Percentiles rank a stretch among this genome's conserved stretches.
Evolutionary conservation across 495 filamentous ascomycete species (phyloP).

Genomic region (Rusavskia elegans): DNA sequence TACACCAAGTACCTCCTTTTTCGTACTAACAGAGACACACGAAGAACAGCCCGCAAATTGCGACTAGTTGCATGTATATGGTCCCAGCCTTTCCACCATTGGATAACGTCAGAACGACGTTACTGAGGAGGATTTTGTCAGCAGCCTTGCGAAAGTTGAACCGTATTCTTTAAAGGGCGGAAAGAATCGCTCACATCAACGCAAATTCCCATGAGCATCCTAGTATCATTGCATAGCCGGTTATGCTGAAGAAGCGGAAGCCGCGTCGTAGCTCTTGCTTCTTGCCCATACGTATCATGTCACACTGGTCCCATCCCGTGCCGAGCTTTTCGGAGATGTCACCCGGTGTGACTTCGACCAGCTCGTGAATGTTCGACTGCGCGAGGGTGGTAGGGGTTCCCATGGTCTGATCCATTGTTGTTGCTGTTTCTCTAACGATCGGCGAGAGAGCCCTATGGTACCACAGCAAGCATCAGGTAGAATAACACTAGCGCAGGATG

Average conservation of each 20-base stretch:
- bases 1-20: not conserved
- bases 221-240: slow-evolving; percentile 12
- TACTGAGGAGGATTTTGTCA: slow-evolving; percentile 8
- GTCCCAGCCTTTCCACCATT: slow-evolving; percentile 11
- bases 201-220: slow-evolving; percentile 13
- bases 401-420: too few species aligned
- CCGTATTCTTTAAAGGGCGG: not conserved
- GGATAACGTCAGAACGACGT: slow-evolving; percentile 9
- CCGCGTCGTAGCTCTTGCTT: slow-evolving; percentile 12
- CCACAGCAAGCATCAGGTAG: too few species aligned
- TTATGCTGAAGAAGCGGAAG: slow-evolving; percentile 12
- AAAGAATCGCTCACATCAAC: slow-evolving; percentile 6
- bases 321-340: slow-evolving; percentile 5
- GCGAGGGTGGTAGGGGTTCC: too few species aligned
- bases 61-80: slow-evolving; percentile 10
- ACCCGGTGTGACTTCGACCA: too few species aligned
- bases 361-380: too few species aligned
- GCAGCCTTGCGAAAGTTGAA: slow-evolving; percentile 1
- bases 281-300: slow-evolving; percentile 9
- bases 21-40: slow-evolving; percentile 6
- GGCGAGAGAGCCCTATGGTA: too few species aligned
- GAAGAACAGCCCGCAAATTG: slow-evolving; percentile 9
- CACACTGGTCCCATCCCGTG: slow-evolving; percentile 8
- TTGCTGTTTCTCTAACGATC: too few species aligned
- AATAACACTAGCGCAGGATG: too few species aligned